phyloP scores from a whole-genome alignment of 2,329 filamentous ascomycete species.

The Zalaria obscura region DNA sequence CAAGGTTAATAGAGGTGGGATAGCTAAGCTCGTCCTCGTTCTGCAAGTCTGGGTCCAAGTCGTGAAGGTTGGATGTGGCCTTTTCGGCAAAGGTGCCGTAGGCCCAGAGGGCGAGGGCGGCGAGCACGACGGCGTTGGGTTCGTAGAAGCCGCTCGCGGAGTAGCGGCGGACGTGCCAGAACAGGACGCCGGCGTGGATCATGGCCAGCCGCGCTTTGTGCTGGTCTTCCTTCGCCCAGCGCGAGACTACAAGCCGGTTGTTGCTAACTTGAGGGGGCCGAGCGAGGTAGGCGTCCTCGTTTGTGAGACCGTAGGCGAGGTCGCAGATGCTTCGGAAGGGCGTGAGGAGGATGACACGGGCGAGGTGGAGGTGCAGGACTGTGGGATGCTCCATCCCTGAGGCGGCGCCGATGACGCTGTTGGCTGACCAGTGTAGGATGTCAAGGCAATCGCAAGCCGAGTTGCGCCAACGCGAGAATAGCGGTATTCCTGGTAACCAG shows the following conservation, averaged over 20 bases:
- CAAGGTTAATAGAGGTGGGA: slow-evolving; percentile 20
- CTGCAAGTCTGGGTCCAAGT: background rate
- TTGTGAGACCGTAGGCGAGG: slow-evolving; percentile 23
- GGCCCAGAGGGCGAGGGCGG: slow-evolving; percentile 51
- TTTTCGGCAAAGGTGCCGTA: slow-evolving; percentile 23
- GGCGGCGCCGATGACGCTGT: slow-evolving; percentile 33
- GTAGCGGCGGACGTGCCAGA: slow-evolving; percentile 39
- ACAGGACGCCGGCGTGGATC: slow-evolving; percentile 37
- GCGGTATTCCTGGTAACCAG: slow-evolving; percentile 33
- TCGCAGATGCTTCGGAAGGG: slow-evolving; percentile 33
- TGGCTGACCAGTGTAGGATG: slow-evolving; percentile 44
- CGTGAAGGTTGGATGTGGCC: background rate
- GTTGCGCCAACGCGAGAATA: slow-evolving; percentile 35
- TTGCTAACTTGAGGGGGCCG: slow-evolving; percentile 1
- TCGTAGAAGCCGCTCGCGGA: slow-evolving; percentile 42
- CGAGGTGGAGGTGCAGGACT: slow-evolving; percentile 40
- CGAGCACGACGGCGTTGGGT: slow-evolving; percentile 52
- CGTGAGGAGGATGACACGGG: slow-evolving; percentile 37
- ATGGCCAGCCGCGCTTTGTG: slow-evolving; percentile 44
- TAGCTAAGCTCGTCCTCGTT: background rate
- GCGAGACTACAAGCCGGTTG: slow-evolving; percentile 20
- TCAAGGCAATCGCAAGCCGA: slow-evolving; percentile 36
- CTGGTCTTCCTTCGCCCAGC: slow-evolving; percentile 37
- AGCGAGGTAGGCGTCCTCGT: slow-evolving; percentile 2
- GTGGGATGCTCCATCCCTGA: slow-evolving; percentile 40